Percentiles rank a stretch among this genome's conserved stretches.
phyloP scores from a whole-genome alignment of 1,284 basidiomycete genomes.

The Sporisorium scitamineum region DNA sequence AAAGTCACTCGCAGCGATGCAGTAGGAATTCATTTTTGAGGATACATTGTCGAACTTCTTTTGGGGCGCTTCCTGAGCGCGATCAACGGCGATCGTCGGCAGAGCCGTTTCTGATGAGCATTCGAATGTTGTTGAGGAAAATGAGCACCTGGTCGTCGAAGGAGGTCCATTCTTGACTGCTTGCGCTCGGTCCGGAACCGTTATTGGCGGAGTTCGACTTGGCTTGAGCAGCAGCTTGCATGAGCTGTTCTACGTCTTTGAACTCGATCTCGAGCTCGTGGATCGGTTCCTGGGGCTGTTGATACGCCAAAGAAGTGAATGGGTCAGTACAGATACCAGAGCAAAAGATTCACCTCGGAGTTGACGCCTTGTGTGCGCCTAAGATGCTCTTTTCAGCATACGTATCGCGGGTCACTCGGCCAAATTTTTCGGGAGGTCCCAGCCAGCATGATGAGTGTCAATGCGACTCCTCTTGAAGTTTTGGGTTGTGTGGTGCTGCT shows the following conservation, averaged over 20 bases:
- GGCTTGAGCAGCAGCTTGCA: constrained; percentile 69
- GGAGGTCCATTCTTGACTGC: constrained; percentile 58
- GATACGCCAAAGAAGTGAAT: neutral
- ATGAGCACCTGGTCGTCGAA: constrained; percentile 64
- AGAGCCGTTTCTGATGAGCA: constrained; percentile 57
- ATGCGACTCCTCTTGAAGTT: too few relatives aligned
- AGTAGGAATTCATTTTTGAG: too few relatives aligned
- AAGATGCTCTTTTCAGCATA: too few relatives aligned
- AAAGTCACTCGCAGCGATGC: too few relatives aligned
- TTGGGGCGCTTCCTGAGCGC: neutral
- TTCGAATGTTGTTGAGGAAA: constrained; percentile 65
- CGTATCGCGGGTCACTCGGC: too few relatives aligned
- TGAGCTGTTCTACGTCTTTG: constrained; percentile 71
- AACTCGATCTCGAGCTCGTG: constrained; percentile 76
- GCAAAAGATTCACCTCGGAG: constrained; percentile 26
- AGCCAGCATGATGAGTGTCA: too few relatives aligned
- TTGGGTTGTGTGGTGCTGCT: too few relatives aligned
- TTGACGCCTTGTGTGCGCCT: too few relatives aligned
- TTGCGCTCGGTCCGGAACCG: constrained; percentile 5
- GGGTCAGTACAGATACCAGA: neutral
- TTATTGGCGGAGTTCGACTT: constrained; percentile 15
- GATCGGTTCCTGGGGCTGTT: constrained; percentile 55
- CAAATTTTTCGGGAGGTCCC: too few relatives aligned
- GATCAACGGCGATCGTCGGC: constrained; percentile 23
- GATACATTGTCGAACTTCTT: too few relatives aligned